Evolutionary conservation across 1,284 basidiomycete species (phyloP).

Genomic region (Ceratobasidium sp.): DNA sequence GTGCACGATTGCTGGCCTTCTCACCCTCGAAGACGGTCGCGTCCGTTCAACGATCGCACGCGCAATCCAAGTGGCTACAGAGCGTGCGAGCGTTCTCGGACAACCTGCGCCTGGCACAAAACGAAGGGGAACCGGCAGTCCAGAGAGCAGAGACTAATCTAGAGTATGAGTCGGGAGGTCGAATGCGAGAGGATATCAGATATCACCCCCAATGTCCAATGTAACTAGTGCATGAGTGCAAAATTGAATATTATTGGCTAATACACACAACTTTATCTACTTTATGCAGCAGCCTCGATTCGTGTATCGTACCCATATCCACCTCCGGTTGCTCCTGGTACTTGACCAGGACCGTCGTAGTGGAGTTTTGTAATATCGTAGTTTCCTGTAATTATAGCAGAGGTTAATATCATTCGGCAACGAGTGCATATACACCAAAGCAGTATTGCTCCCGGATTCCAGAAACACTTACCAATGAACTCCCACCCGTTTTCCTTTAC

Average conservation of each 20-base stretch:
- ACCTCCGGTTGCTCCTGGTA: conserved; percentile 66
- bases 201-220: not conserved
- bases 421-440: conserved; percentile 31
- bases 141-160: conserved; percentile 28
- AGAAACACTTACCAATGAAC: conserved; percentile 79
- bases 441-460: not conserved
- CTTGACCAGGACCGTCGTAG: conserved; percentile 82
- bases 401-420: conserved; percentile 46
- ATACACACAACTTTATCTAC: conserved; percentile 12
- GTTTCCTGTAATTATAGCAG: conserved; percentile 67
- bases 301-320: conserved; percentile 82
- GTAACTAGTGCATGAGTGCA: not conserved
- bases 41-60: conserved; percentile 96
- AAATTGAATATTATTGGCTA: conserved; percentile 29
- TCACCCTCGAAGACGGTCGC: conserved; percentile 94
- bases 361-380: conserved; percentile 85
- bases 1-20: conserved; percentile 96
- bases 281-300: conserved; percentile 36
- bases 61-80: conserved; percentile 93
- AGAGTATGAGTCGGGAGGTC: not conserved
- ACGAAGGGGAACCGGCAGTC: conserved; percentile 36
- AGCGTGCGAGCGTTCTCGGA: conserved; percentile 85
- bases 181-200: not conserved
- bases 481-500: conserved; percentile 95
- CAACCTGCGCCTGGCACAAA: conserved; percentile 59